Evolutionary conservation across 768 basidiomycete genomes (phyloP), one percentile per base, ranked within the genome.

Genomic region (Leccinum disarticulatum): DNA sequence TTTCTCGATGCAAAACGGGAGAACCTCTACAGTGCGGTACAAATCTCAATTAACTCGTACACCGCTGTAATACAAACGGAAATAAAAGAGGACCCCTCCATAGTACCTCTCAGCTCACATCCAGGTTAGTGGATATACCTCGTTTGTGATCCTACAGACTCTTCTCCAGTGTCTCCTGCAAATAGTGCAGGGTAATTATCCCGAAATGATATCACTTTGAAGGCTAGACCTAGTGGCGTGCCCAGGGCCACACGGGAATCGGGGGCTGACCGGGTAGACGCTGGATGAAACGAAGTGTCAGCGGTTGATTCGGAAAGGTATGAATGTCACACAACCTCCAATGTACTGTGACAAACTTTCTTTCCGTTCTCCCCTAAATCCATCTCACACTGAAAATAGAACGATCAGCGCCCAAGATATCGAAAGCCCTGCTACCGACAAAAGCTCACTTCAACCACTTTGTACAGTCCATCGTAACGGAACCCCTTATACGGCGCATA

Each of bases 391-490:
- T 72, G 43, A 17, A 5, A 36, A 14, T 8, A 7, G 38, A 51
- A 50, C 48, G 4, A 41, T 61, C 8, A 52, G 9, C 8, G 35
- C 27, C 22, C 1, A 25, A 53, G 36, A 31, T n/a, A 52, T 28
- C 4, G 11, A n/a, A 50, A 54, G n/a, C 7, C 17, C 8, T 5
- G 51, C 4, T 6, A 36, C 13, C 35, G 33, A 35, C 33, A 35
- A 35, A 6, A 46, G 19, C 62, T 49, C 31, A 75, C 74, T 4
- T 48, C 36, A 1, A 61, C 38, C 2, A 73, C 60, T 27, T 27
- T 72, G 58, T 73, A 73, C 2, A 73, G 38, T 22, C 72, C 72
- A 38, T 75, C 72, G 30, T 75, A 73, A 3, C 72, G 74, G 35
- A 62, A 66, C 8, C 71, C 71, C 0, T 30, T 3, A 1, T 9